phyloP scores from a whole-genome alignment of 352 stramenopile species.

The Phytophthora chlamydospora region DNA sequence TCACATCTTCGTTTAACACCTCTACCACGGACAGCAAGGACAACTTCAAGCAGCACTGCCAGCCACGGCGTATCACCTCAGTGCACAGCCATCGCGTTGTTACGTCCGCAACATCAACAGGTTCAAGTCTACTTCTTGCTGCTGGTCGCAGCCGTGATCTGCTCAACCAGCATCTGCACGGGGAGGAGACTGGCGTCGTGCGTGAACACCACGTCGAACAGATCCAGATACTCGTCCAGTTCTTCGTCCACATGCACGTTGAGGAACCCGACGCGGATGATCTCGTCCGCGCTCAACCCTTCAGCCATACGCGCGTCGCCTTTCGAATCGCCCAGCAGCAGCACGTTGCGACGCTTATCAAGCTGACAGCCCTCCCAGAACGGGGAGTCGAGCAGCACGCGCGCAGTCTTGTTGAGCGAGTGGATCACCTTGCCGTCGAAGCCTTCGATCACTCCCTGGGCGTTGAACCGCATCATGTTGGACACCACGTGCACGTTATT shows the following conservation, averaged over 20 bases:
- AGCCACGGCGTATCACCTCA: too few species aligned
- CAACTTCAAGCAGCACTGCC: too few species aligned
- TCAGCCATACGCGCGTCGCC: constrained; percentile 65
- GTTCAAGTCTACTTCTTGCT: constrained; percentile 1
- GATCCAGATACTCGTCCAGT: constrained; percentile 64
- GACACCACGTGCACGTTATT: constrained; percentile 75
- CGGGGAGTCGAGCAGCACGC: constrained; percentile 62
- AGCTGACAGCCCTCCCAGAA: constrained; percentile 60
- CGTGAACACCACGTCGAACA: constrained; percentile 75
- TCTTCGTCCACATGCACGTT: constrained; percentile 72
- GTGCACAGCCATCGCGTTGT: too few species aligned
- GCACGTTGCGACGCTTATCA: constrained; percentile 65
- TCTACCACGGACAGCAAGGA: too few species aligned
- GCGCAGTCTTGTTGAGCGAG: constrained; percentile 80
- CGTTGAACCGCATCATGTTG: constrained; percentile 80
- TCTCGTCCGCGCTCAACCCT: constrained; percentile 57
- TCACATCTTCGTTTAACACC: constrained; percentile 16
- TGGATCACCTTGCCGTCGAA: constrained; percentile 76
- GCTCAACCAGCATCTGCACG: constrained; percentile 54
- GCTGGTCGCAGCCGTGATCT: constrained; percentile 29
- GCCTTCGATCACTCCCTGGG: constrained; percentile 43
- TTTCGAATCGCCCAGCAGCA: constrained; percentile 72
- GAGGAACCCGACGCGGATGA: constrained; percentile 74
- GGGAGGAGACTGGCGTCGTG: constrained; percentile 62
- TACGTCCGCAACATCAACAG: too few species aligned